Evolutionary conservation across 495 filamentous ascomycete genomes (phyloP), one percentile per base, ranked within the genome.

Genomic region (Viridothelium virens): DNA sequence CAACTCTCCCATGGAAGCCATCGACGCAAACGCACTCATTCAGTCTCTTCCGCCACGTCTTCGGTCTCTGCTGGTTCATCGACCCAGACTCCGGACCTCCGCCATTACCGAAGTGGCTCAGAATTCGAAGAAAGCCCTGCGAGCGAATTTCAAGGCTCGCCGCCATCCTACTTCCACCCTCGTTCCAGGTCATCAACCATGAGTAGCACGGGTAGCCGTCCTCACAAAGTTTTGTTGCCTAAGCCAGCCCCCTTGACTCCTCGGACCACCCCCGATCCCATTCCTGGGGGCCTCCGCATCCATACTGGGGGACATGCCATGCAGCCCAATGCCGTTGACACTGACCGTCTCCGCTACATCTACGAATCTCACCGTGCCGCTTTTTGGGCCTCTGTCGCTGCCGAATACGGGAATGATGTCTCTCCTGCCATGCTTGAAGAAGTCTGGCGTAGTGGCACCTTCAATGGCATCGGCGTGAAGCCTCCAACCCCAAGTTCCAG

Each of bases 1-100:
- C 89, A 92, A 69, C 82, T 92, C 50, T 90, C 87, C 70, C 90
- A 91, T 71, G 89, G 89, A 63, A 89, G 83, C 78, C 91, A 87
- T 75, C 84, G 86, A 63, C 86, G 87, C 71, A 86, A 87, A 77
- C 81, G 87, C 39, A 86, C 85, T 47, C 80, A 81, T 39, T 88
- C 86, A 31, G 74, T 86, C 12, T 84, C 86, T 12, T 88, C 85
- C 39, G 56, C 71, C 5, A 65, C 65, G 56, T 75, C 73, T 66
- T 72, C 67, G 14, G 65, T 53, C 59, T 73, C 71, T 63, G 68
- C 73, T 63, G 68, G 70, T 37, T 59, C 53, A 3, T 34, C 53
- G 31, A 36, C 31, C 64, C 61, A 66, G 44, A 73, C 62, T 62
- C 71, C 67, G 65, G 71, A 62, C 71, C 67, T 56, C 66, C 68